Base-by-base conservation (phyloP, 1,284 basidiomycete genomes). In the Lentinus polychrous region DNA sequence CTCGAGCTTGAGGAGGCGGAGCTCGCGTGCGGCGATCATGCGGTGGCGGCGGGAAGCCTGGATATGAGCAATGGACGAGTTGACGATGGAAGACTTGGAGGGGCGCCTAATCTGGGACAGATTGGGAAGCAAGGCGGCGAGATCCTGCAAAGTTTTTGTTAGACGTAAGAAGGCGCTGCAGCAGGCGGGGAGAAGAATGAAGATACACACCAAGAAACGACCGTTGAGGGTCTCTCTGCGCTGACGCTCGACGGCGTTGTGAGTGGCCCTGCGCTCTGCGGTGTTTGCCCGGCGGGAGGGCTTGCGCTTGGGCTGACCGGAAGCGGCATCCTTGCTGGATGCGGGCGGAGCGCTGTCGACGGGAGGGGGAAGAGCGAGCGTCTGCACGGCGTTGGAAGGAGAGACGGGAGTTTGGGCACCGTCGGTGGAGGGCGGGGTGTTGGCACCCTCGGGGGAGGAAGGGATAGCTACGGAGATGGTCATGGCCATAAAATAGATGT, bases 161-260 rank as follows among this genome's bases (percentile, higher is more conserved):
- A 34, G 6, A 18, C 15, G 14, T 15, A 47, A 32, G 46, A 41
- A 43, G 10, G 8, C 17, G 8, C 8, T 42, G 10, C 14, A 8
- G 40, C 10, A 14, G 23, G 35, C 15, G 17, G 18, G 7, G 3
- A 20, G 20, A 27, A 27, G 10, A 20, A 33, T 35, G 43, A 31
- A 52, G 18, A 46, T 31, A 56, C 66, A 51, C 60, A 84, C 87
- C 59, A 94, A 71, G 73, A 96, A 96, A 53, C 92, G 80, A 46
- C 85, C 78, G 66, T 96, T 96, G 52, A 96, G 73, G 31, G 89
- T 93, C 72, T 96, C 94, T 50, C 93, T 75, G 46, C 94, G 80
- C 60, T 89, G 87, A 50, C 94, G 78, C 71, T 96, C 94, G 51
- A 95, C 91, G 27, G 94, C 94, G 62, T 97, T 97, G 72, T 96